Percentiles rank a stretch among this genome's conserved stretches.
Conservation (phyloP, 2,329 filamentous ascomycete species). For the Alternaria gaisen region DNA sequence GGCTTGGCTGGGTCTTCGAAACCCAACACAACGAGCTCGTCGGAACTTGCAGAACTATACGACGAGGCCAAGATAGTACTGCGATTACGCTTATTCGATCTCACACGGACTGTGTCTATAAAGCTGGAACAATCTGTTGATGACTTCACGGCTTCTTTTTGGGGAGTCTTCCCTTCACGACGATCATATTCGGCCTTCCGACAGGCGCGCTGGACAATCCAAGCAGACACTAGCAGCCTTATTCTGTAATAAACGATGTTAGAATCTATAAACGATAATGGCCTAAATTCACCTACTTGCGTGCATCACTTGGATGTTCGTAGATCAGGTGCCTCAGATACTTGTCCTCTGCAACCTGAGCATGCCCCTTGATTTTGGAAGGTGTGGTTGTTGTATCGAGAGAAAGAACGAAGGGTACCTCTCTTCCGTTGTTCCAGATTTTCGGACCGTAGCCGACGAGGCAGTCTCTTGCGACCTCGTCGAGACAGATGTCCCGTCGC, state of each 20-base stretch:
- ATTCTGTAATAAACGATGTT: neutral
- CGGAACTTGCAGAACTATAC: neutral
- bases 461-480: neutral
- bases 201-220: constrained; percentile 3
- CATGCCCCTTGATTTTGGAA: neutral
- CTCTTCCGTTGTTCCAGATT: neutral
- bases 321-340: constrained; percentile 1
- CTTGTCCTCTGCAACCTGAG: neutral
- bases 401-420: neutral
- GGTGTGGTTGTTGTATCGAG: neutral
- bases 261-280: neutral
- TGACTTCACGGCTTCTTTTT: neutral
- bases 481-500: neutral
- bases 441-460: neutral
- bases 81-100: no score
- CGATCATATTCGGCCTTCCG: neutral
- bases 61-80: neutral
- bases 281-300: neutral
- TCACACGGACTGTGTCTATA: neutral
- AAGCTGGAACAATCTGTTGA: neutral
- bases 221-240: neutral
- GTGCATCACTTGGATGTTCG: neutral
- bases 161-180: neutral
- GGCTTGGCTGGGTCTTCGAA: neutral
- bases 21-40: neutral